Evolutionary conservation across 371 early-diverging fungal genomes (phyloP).

Genomic region (Massospora cicadina): DNA sequence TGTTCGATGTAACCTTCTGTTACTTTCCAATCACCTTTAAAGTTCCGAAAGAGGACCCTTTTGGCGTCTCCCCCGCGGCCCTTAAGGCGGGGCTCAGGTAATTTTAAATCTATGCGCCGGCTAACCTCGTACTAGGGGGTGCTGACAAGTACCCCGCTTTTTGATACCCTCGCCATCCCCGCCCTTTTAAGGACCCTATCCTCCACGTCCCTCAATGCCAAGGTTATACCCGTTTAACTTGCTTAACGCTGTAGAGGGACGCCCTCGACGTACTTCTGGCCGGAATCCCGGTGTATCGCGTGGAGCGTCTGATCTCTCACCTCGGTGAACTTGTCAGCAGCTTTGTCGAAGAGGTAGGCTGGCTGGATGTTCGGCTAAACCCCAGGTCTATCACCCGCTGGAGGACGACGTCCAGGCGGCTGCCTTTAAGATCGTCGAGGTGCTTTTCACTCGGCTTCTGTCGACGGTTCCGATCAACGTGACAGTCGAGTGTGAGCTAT

Average conservation of each 20-base stretch:
- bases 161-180: conserved; percentile 65
- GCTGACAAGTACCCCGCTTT: conserved; percentile 46
- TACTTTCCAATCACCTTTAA: conserved; percentile 98
- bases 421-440: conserved; percentile 32
- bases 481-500: not conserved
- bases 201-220: conserved; percentile 71
- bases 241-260: conserved; percentile 32
- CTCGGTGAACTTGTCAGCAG: conserved; percentile 43
- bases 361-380: not conserved
- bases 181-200: conserved; percentile 76
- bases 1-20: conserved; percentile 90
- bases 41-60: conserved; percentile 83
- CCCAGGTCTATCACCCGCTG: conserved; percentile 38
- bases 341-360: conserved; percentile 41
- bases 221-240: conserved; percentile 28
- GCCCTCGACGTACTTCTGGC: conserved; percentile 68
- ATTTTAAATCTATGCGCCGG: not conserved
- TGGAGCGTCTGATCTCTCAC: conserved; percentile 32
- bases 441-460: conserved; percentile 21
- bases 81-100: conserved; percentile 55
- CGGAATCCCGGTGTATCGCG: conserved; percentile 58
- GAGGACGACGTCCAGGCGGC: conserved; percentile 41
- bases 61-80: conserved; percentile 80
- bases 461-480: not conserved
- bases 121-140: conserved; percentile 23